Conservation (phyloP, 805 yeast genomes). For the Yarrowia keelungensis region DNA sequence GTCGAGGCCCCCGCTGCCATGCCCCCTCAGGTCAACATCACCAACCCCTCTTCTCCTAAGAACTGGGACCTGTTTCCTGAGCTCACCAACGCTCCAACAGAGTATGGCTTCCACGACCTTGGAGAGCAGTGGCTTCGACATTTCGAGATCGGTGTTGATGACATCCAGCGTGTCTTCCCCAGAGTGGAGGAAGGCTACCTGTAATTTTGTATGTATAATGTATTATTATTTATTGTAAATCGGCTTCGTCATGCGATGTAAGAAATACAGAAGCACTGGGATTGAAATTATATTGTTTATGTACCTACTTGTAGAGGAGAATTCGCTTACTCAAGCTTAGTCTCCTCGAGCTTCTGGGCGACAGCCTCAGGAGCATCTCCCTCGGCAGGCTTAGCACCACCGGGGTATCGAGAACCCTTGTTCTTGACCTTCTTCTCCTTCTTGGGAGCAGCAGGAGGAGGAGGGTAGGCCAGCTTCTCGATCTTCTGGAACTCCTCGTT, state of each 20-base stretch:
- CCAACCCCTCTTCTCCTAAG: conserved; percentile 21
- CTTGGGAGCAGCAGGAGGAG: conserved; percentile 64
- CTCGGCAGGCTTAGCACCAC: conserved; percentile 52
- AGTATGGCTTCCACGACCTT: conserved; percentile 34
- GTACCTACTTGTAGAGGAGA: not conserved
- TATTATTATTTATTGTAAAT: conserved; percentile 1
- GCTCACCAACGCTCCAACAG: conserved; percentile 19
- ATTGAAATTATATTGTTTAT: not conserved
- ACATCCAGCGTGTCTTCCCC: conserved; percentile 35
- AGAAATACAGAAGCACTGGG: not conserved
- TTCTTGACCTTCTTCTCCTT: conserved; percentile 77
- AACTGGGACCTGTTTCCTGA: conserved; percentile 37
- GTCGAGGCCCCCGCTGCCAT: not conserved
- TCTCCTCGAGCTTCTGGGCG: conserved; percentile 33
- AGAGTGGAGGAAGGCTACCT: conserved; percentile 21
- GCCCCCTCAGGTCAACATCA: conserved; percentile 4
- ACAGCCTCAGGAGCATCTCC: conserved; percentile 22
- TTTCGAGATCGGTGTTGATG: conserved; percentile 34
- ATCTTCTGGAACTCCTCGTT: conserved; percentile 78
- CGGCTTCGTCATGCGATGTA: not conserved
- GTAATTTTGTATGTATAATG: conserved; percentile 1
- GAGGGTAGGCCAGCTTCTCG: conserved; percentile 83
- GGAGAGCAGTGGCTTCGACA: conserved; percentile 39
- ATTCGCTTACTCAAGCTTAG: conserved; percentile 22
- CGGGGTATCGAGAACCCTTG: conserved; percentile 92